Evolutionary conservation across 768 basidiomycete genomes (phyloP).

Genomic region (Cytidiella melzeri): DNA sequence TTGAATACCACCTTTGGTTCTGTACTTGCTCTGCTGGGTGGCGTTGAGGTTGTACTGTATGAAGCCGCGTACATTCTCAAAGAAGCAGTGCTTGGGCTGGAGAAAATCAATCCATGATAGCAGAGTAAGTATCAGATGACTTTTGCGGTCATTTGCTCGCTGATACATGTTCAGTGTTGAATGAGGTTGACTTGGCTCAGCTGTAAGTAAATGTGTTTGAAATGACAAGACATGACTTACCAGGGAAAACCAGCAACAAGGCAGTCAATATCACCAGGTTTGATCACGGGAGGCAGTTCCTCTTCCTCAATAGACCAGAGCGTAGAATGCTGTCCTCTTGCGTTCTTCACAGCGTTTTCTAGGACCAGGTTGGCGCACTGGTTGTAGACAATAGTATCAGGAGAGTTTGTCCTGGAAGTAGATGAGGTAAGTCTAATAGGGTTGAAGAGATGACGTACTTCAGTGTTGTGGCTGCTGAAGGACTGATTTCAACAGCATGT

Average conservation of each 20-base stretch:
- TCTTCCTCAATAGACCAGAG: conserved; percentile 22
- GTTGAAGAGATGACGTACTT: conserved; percentile 34
- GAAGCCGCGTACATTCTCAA: conserved; percentile 46
- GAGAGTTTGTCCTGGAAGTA: conserved; percentile 43
- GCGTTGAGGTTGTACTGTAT: conserved; percentile 34
- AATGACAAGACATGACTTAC: conserved; percentile 27
- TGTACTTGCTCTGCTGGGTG: conserved; percentile 31
- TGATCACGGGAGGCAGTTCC: conserved; percentile 35
- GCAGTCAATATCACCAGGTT: conserved; percentile 50
- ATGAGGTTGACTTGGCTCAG: conserved; percentile 55
- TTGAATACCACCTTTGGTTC: conserved; percentile 57
- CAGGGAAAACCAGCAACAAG: conserved; percentile 75
- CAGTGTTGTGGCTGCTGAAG: conserved; percentile 65
- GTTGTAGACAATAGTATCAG: conserved; percentile 52
- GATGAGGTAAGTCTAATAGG: background rate
- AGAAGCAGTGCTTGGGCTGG: conserved; percentile 37
- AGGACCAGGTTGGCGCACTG: conserved; percentile 66
- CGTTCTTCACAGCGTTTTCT: conserved; percentile 45
- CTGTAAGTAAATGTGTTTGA: background rate
- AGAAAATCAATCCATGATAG: conserved; percentile 39
- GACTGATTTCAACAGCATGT: conserved; percentile 68
- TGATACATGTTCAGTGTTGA: conserved; percentile 68
- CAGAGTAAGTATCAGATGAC: conserved; percentile 58
- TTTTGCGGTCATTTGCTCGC: conserved; percentile 60
- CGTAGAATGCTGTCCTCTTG: conserved; percentile 23